A percentile compares a stretch with the other conserved stretches of the same genome.
These are phyloP conservation scores for Malus hybrid DNA, from an alignment of 331 rosid species.

Conservation along the genomic window DNA sequence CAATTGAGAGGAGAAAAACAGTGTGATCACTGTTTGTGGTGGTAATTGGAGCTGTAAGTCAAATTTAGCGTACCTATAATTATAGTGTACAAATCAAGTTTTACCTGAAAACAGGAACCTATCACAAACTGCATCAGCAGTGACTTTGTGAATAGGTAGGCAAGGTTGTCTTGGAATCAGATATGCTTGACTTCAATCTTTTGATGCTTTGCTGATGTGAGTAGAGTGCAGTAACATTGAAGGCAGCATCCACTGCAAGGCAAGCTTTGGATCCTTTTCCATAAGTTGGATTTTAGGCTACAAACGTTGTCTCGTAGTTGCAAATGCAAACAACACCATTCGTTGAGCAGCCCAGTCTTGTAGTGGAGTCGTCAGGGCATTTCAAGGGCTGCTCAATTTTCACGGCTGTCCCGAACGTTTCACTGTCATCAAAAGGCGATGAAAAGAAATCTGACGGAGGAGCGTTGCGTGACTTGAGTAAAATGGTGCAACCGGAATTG, in stretches of 20 bases:
- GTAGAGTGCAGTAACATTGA: too few relatives aligned
- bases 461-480: not conserved
- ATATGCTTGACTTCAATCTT: too few relatives aligned
- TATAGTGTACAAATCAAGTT: not conserved
- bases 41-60: not conserved
- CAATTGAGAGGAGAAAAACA: not conserved
- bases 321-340: not conserved
- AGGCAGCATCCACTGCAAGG: not conserved
- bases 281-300: not conserved
- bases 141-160: too few relatives aligned
- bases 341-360: too few relatives aligned
- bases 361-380: too few relatives aligned
- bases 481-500: not conserved
- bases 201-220: too few relatives aligned
- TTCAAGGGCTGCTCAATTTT: too few relatives aligned
- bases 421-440: not conserved
- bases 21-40: not conserved
- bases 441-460: not conserved
- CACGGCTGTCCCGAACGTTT: too few relatives aligned
- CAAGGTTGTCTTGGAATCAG: too few relatives aligned
- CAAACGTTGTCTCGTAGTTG: too few relatives aligned
- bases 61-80: not conserved
- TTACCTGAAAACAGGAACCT: not conserved
- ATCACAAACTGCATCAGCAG: not conserved
- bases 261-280: not conserved